Conservation (phyloP, 2,329 filamentous ascomycete genomes). For the Thermochaetoides dissita region DNA sequence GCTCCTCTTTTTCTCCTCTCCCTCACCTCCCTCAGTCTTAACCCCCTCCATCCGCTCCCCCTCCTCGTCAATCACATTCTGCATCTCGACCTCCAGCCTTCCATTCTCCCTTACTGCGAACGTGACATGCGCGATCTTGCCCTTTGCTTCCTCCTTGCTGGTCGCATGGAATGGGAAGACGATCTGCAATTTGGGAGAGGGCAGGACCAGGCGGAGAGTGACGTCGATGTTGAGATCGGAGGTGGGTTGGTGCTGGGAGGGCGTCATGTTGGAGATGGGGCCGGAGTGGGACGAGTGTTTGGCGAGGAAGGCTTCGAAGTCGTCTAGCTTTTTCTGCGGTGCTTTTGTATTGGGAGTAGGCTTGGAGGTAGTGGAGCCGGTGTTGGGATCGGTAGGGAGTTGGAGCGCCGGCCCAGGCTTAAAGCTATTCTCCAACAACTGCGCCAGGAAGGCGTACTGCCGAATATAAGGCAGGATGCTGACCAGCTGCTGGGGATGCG, state of each 20-base stretch:
- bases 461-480: constrained; percentile 59
- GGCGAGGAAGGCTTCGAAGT: neutral
- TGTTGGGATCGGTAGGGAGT: too few relatives aligned
- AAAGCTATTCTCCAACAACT: constrained; percentile 50
- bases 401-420: too few relatives aligned
- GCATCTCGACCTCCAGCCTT: constrained; percentile 41
- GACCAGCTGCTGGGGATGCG: constrained; percentile 63
- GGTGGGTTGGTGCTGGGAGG: too few relatives aligned
- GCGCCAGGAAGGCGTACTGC: constrained; percentile 60
- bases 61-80: constrained; percentile 35
- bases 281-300: too few relatives aligned
- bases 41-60: too few relatives aligned
- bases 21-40: too few relatives aligned
- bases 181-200: constrained; percentile 27
- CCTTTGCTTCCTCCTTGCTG: too few relatives aligned
- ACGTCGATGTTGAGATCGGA: constrained; percentile 32
- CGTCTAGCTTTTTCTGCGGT: constrained; percentile 1
- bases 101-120: constrained; percentile 48
- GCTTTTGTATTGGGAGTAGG: constrained; percentile 9
- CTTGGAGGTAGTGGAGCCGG: neutral
- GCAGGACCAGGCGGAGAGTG: constrained; percentile 22
- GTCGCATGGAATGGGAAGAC: constrained; percentile 35
- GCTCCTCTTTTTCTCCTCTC: too few relatives aligned
- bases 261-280: too few relatives aligned
- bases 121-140: constrained; percentile 36